These are phyloP conservation scores for Aspergillus neoniger DNA, from an alignment of 2,329 filamentous ascomycete species.

Conservation along the genomic window DNA sequence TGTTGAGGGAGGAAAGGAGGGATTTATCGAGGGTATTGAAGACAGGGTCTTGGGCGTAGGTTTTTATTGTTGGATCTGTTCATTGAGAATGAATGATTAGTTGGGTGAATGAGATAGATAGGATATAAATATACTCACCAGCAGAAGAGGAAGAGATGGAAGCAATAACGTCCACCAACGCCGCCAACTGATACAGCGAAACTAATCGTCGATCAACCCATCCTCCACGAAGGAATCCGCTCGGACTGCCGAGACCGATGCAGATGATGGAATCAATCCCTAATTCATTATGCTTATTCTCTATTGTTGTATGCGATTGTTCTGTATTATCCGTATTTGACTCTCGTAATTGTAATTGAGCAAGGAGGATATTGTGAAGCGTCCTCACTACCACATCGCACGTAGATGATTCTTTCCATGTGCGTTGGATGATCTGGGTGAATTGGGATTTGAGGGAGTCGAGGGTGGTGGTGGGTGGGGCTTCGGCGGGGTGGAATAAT, in stretches of 20 bases:
- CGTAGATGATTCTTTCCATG: slow-evolving; percentile 34
- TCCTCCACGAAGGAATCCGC: slow-evolving; percentile 44
- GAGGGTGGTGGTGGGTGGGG: slow-evolving; percentile 36
- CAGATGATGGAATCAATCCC: slow-evolving; percentile 36
- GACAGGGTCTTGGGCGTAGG: slow-evolving; percentile 59
- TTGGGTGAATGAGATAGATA: too few relatives aligned
- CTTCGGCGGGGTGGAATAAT: slow-evolving; percentile 34
- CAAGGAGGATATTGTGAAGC: not conserved
- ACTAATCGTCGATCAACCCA: slow-evolving; percentile 46
- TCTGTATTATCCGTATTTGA: not conserved
- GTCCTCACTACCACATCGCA: slow-evolving; percentile 25
- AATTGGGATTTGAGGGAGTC: slow-evolving; percentile 36
- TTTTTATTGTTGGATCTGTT: slow-evolving; percentile 23
- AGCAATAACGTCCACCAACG: slow-evolving; percentile 33
- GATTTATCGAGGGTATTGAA: slow-evolving; percentile 46
- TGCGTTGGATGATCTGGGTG: slow-evolving; percentile 29
- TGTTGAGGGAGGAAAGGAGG: slow-evolving; percentile 38
- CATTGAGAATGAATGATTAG: not conserved
- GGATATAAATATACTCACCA: too few relatives aligned
- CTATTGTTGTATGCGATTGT: not conserved
- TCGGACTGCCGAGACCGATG: slow-evolving; percentile 45
- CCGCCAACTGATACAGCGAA: slow-evolving; percentile 45
- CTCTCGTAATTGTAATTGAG: not conserved
- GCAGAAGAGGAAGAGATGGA: not conserved
- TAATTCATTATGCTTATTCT: too few relatives aligned